Percentiles rank a stretch among this genome's conserved stretches.
Evolutionary conservation across 225 moss, liverwort and hornwort species (phyloP).

Genomic region (Straminergon stramineum): DNA sequence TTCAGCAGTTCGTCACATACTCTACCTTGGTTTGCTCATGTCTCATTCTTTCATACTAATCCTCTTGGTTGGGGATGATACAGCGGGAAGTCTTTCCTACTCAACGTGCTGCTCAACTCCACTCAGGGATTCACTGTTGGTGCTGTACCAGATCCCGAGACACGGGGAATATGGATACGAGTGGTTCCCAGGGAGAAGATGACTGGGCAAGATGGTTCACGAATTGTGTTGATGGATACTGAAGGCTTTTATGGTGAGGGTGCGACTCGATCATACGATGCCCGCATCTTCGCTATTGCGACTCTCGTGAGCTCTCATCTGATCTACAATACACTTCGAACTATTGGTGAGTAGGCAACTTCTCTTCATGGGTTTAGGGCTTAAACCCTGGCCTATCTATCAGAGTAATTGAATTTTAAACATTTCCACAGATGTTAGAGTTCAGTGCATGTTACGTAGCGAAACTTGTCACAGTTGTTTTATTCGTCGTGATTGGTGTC

Average conservation of each 20-base stretch:
- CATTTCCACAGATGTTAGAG: not conserved
- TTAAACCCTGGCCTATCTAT: not conserved
- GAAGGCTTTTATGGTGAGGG: conserved; percentile 98
- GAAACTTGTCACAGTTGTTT: not conserved
- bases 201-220: conserved; percentile 63
- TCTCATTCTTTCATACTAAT: not conserved
- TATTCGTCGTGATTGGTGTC: not conserved
- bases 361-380: not conserved
- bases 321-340: conserved; percentile 83
- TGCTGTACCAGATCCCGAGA: conserved; percentile 92
- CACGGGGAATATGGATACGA: conserved; percentile 87
- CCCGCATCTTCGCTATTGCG: conserved; percentile 85
- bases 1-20: not conserved
- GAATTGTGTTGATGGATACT: conserved; percentile 75
- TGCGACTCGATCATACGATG: conserved; percentile 85
- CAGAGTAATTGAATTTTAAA: not conserved
- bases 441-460: not conserved
- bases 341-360: conserved; percentile 49
- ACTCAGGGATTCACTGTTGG: conserved; percentile 83
- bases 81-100: conserved; percentile 90
- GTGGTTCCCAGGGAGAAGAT: conserved; percentile 62
- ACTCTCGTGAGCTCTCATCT: conserved; percentile 89
- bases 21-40: not conserved
- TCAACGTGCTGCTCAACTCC: conserved; percentile 84
- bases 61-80: not conserved